Conservation (phyloP, 495 filamentous ascomycete genomes). For the Annulohypoxylon maeteangense region DNA sequence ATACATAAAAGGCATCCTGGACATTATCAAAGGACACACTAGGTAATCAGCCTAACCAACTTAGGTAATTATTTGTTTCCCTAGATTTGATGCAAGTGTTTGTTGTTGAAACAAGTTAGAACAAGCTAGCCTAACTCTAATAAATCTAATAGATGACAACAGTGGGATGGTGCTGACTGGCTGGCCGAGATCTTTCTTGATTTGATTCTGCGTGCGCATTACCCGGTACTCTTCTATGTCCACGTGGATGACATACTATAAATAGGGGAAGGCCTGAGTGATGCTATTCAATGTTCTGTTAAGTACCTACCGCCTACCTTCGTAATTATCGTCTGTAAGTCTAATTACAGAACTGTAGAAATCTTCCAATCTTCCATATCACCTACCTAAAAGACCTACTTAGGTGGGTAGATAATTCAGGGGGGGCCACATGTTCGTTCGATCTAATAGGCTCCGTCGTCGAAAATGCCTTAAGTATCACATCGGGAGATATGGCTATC, state of each 20-base stretch:
- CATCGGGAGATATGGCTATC: not conserved
- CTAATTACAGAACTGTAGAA: too few relatives aligned
- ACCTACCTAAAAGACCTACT: not conserved
- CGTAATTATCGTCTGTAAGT: not conserved
- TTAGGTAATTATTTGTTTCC: not conserved
- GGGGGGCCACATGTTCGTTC: not conserved
- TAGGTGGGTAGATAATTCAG: not conserved
- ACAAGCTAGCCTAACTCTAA: not conserved
- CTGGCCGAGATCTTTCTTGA: not conserved
- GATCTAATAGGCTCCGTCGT: not conserved
- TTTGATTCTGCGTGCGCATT: not conserved
- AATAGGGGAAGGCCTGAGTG: not conserved
- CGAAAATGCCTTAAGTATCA: not conserved
- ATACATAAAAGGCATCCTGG: not conserved
- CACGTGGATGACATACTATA: slow-evolving; percentile 5
- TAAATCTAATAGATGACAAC: not conserved
- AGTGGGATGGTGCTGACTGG: not conserved
- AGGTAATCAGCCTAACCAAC: not conserved
- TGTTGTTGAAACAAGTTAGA: not conserved
- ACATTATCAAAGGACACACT: not conserved
- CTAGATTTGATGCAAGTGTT: not conserved
- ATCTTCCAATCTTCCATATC: not conserved
- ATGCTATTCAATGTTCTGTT: not conserved
- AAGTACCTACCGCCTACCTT: too few relatives aligned
- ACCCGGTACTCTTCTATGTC: not conserved